Evolutionary conservation across 1,284 basidiomycete genomes (phyloP), one percentile per base, ranked within the genome.

Genomic region (Ceratobasidium sp.): DNA sequence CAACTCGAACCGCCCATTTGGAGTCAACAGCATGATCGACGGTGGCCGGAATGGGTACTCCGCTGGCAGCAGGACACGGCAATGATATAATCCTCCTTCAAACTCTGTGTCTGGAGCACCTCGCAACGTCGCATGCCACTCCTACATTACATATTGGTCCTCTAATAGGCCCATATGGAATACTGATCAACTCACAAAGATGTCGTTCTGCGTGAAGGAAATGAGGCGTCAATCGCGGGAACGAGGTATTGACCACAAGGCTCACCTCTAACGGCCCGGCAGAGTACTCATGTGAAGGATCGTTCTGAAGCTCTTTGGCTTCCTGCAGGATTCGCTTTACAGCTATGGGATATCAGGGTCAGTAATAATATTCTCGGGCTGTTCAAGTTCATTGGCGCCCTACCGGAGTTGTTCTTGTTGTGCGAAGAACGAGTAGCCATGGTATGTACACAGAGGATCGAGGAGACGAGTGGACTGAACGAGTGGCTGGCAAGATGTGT

Each of bases 251-350:
- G 17, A 57, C n/a, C 52, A 64, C 69, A 57, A 73, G 57, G 85
- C 90, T 70, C 79, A 96, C 94, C 90, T 98, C 97, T 17, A 97
- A 86, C 2, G 97, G 97, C 0, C 91, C 91, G 10, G 96, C 97
- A 77, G 89, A 86, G 83, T 96, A 97, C 82, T 96, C 95, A 0
- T 92, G 91, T 74, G 90, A 92, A 75, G 91, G 90, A 84, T 97
- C 96, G 76, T 90, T 90, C 6, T 92, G 90, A 9, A 98, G 90
- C 84, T 99, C 97, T 79, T 91, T 88, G 3, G 96, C 97, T 86
- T 99, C 97, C 84, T 96, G 95, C 91, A 99, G 94, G 81, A 99
- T 98, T 64, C 97, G 92, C 87, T 98, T 98, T 78, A 98, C 94
- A 74, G 96, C 95, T 90, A 85, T 83, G 54, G 20, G 9, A 52